Evolutionary conservation across 306 rosid species (phyloP).

Genomic region (Corylus heterophylla): DNA sequence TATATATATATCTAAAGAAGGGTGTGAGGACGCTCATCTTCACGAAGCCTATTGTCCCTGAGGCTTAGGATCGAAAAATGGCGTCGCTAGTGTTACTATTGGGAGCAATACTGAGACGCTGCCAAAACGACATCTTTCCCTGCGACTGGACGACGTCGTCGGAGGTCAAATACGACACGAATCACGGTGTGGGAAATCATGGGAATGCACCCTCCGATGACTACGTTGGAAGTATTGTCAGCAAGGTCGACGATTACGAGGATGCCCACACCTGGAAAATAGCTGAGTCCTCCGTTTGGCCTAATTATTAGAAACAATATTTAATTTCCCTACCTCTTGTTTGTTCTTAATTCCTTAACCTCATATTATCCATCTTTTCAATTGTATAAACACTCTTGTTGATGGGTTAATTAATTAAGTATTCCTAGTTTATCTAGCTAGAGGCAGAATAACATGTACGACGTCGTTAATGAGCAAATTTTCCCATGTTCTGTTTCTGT

Average conservation of each 20-base stretch:
- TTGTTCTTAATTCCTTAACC: too few species aligned
- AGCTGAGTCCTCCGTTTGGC: conserved; percentile 33
- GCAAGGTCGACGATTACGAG: conserved; percentile 12
- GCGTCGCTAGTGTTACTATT: conserved; percentile 49
- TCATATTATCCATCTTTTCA: too few species aligned
- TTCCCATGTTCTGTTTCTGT: too few species aligned
- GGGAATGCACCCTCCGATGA: conserved; percentile 24
- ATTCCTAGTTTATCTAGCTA: too few species aligned
- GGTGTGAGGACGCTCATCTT: background rate
- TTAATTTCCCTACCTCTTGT: background rate
- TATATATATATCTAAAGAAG: background rate
- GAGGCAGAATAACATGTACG: too few species aligned
- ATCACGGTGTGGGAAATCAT: conserved; percentile 13
- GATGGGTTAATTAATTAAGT: too few species aligned
- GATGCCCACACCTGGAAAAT: conserved; percentile 37
- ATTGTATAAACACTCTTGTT: too few species aligned
- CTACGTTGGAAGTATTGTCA: conserved; percentile 13
- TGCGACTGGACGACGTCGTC: background rate
- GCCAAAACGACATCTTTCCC: conserved; percentile 20
- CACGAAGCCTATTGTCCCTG: background rate
- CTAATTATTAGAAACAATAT: background rate
- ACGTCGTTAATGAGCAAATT: too few species aligned
- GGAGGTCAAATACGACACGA: conserved; percentile 7
- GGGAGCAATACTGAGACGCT: conserved; percentile 37
- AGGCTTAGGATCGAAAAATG: conserved; percentile 13